A percentile compares a stretch with the other conserved stretches of the same genome.
These are phyloP conservation scores for Metarhizium album DNA, from an alignment of 2,329 filamentous ascomycete species.

Conservation along the genomic window DNA sequence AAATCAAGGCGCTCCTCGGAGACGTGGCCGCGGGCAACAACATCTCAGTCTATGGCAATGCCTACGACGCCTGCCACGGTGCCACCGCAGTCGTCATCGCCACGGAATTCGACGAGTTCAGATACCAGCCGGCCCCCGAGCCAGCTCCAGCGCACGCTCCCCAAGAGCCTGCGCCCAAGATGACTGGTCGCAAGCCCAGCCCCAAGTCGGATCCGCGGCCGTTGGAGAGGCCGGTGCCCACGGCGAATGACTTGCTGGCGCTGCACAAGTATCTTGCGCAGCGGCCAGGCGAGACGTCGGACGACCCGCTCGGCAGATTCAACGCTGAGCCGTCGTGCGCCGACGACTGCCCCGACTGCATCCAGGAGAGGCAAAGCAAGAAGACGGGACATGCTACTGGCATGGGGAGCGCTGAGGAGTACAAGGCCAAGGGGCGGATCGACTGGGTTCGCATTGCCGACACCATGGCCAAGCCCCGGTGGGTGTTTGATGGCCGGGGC, in stretches of 20 bases:
- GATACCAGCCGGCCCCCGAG: conserved; percentile 26
- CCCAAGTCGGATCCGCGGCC: conserved; percentile 36
- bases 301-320: conserved; percentile 36
- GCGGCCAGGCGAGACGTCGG: conserved; percentile 16
- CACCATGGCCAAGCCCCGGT: conserved; percentile 41
- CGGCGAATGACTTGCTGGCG: conserved; percentile 34
- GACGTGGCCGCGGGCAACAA: conserved; percentile 29
- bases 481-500: conserved; percentile 47
- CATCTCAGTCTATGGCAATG: conserved; percentile 36
- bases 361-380: conserved; percentile 28
- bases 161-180: conserved; percentile 19
- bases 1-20: conserved; percentile 36
- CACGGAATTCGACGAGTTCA: conserved; percentile 48
- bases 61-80: conserved; percentile 36
- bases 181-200: conserved; percentile 26
- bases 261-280: conserved; percentile 37
- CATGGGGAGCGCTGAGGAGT: conserved; percentile 32
- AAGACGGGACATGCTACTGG: conserved; percentile 29
- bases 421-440: conserved; percentile 35
- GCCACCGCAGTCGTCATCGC: conserved; percentile 42
- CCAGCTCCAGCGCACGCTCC: conserved; percentile 14
- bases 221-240: conserved; percentile 25
- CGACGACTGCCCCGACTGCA: conserved; percentile 39
- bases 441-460: conserved; percentile 41
- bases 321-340: conserved; percentile 33